Conservation (phyloP, 1,284 basidiomycete species). For the Sanghuangporus sanghuang region DNA sequence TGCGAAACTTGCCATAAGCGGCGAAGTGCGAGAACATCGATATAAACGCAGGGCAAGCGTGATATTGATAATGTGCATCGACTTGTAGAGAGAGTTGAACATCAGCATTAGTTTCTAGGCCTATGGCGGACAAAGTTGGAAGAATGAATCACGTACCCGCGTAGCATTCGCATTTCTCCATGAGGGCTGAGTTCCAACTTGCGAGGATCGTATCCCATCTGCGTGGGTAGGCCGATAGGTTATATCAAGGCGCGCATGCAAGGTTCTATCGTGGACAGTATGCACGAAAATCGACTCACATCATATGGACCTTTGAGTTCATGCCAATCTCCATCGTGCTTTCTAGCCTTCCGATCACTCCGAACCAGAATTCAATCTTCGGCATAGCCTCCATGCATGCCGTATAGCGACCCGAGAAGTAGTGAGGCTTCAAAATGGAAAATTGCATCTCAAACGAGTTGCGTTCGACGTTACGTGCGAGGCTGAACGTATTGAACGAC, state of each 20-base stretch:
- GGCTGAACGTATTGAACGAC: conserved; percentile 3
- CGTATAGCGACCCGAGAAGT: conserved; percentile 2
- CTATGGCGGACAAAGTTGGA: not conserved
- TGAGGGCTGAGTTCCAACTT: not conserved
- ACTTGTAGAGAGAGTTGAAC: not conserved
- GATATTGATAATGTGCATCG: not conserved
- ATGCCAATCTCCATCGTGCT: not conserved
- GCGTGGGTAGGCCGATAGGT: not conserved
- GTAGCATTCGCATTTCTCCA: not conserved
- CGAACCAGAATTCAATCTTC: conserved; percentile 2
- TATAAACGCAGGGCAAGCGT: not conserved
- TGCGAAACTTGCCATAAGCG: not conserved
- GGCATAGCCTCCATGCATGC: not conserved
- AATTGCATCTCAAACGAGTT: not conserved
- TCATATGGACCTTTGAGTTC: not conserved
- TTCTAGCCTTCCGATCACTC: not conserved
- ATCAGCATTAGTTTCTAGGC: not conserved
- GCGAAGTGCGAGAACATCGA: not conserved
- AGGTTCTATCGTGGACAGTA: no score
- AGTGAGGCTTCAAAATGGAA: not conserved
- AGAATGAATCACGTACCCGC: not conserved
- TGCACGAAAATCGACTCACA: not conserved
- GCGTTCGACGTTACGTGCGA: not conserved
- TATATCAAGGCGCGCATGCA: no score
- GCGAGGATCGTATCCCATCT: not conserved